These are phyloP conservation scores for Aspergillus fumigatiaffinis DNA, from an alignment of 2,329 filamentous ascomycete genomes.

Conservation along the genomic window DNA sequence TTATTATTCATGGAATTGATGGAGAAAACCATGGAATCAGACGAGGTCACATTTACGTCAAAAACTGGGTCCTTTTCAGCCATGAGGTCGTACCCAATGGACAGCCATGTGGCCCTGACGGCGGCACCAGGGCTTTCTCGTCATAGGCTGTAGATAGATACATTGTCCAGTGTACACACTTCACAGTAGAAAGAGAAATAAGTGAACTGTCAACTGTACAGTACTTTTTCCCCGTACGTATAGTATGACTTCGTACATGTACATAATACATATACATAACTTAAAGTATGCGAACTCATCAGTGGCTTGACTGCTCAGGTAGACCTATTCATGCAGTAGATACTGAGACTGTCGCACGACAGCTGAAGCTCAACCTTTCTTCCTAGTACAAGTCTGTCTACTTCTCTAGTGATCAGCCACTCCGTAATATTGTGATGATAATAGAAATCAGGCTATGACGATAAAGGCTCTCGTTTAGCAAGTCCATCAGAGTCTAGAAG, in stretches of 20 bases:
- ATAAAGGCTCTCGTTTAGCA: background rate
- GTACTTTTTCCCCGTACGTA: background rate
- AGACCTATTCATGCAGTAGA: background rate
- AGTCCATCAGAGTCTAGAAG: background rate
- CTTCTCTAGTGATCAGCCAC: no score
- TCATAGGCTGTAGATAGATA: no score
- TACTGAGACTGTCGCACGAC: background rate
- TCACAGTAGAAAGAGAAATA: no score
- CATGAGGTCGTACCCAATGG: background rate
- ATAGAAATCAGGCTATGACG: background rate
- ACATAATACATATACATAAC: background rate
- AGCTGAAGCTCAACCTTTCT: background rate
- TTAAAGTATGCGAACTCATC: background rate
- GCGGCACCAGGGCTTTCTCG: no score
- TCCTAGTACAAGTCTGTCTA: no score
- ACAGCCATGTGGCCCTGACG: background rate
- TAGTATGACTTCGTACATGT: no score
- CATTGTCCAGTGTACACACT: no score
- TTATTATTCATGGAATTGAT: no score
- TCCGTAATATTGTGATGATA: background rate
- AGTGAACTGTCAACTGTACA: background rate
- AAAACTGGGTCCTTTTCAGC: background rate
- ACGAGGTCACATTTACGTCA: background rate
- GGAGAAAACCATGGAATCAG: no score
- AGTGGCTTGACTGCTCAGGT: background rate